A percentile compares a stretch with the other conserved stretches of the same genome.
phyloP scores from a whole-genome alignment of 768 basidiomycete genomes.

The Mrakia hoshinonis region DNA sequence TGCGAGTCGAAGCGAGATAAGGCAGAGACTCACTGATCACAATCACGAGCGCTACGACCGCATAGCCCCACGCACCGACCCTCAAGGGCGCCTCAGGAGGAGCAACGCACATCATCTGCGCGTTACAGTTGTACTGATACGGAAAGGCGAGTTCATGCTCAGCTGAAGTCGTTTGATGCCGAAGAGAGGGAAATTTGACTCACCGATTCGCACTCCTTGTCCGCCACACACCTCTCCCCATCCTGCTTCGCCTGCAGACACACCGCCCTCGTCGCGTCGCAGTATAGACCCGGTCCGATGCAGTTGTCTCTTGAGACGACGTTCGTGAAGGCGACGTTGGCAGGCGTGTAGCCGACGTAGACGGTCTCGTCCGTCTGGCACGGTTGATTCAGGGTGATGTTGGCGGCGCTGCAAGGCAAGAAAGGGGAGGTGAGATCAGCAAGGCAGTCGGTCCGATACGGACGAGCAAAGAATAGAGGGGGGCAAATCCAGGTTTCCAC shows the following conservation, averaged over 20 bases:
- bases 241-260: background rate
- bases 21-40: background rate
- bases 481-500: no score
- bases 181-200: background rate
- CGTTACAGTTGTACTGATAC: conserved; percentile 5
- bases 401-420: conserved; percentile 8
- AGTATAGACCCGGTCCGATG: background rate
- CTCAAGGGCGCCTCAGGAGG: background rate
- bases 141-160: background rate
- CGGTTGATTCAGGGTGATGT: background rate
- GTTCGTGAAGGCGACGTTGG: background rate
- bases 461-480: background rate
- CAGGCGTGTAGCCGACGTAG: conserved; percentile 5
- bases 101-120: background rate
- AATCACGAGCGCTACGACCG: background rate
- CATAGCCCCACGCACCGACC: background rate
- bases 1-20: background rate
- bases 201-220: conserved; percentile 1
- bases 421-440: no score
- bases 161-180: no score
- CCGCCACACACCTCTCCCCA: background rate
- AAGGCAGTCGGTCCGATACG: background rate
- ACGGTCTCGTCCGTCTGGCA: background rate
- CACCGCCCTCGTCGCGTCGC: background rate
- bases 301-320: conserved; percentile 12